Conservation (phyloP, 495 filamentous ascomycete species). For the Talaromyces proteolyticus region DNA sequence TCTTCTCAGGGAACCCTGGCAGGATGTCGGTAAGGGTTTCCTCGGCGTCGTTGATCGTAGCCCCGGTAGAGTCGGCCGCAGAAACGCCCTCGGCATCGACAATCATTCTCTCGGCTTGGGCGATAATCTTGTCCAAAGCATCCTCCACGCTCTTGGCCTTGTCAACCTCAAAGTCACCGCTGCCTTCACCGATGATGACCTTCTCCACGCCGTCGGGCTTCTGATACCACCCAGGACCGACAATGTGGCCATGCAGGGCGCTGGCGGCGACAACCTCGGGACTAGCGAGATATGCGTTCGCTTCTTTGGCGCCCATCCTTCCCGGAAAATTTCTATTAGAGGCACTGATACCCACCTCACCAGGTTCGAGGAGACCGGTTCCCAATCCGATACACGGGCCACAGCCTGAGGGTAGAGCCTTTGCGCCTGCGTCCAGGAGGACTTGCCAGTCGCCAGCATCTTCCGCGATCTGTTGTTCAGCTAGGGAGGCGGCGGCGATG, state of each 20-base stretch:
- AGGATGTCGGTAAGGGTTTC: constrained; percentile 36
- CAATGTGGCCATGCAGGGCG: constrained; percentile 70
- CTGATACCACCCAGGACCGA: constrained; percentile 77
- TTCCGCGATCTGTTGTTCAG: constrained; percentile 77
- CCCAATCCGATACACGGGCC: constrained; percentile 88
- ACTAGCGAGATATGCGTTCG: constrained; percentile 82
- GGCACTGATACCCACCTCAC: constrained; percentile 85
- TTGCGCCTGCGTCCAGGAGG: constrained; percentile 74
- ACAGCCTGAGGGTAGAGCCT: constrained; percentile 70
- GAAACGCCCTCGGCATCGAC: constrained; percentile 35
- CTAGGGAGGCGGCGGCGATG: constrained; percentile 78
- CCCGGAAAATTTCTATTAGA: constrained; percentile 93
- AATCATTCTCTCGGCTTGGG: constrained; percentile 58
- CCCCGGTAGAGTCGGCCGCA: constrained; percentile 21
- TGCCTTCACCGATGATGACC: constrained; percentile 66
- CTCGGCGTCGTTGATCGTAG: constrained; percentile 14
- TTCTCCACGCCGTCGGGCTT: constrained; percentile 59
- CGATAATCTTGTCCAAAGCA: constrained; percentile 63
- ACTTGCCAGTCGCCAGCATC: constrained; percentile 83
- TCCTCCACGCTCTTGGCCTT: constrained; percentile 58
- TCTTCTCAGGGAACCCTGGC: constrained; percentile 46
- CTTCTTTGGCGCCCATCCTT: constrained; percentile 78
- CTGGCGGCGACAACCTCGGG: constrained; percentile 92
- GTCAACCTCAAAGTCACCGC: constrained; percentile 54
- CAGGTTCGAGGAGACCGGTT: constrained; percentile 73